A percentile compares a stretch with the other conserved stretches of the same genome.
phyloP scores from a whole-genome alignment of 75 land plant species.

The Cryptomeria japonica region DNA sequence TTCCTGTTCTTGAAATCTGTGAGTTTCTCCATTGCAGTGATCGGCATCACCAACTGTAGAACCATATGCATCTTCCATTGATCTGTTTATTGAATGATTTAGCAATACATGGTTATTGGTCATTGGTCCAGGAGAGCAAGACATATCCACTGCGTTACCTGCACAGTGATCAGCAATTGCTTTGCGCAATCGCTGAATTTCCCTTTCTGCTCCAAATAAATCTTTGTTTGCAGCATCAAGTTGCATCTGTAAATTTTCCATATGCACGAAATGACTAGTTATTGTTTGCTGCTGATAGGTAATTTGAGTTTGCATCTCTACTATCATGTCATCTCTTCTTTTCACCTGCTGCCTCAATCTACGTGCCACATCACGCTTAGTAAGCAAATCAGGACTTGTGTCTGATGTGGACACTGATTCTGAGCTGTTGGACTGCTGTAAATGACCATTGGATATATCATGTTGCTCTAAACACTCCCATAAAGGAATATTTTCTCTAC shows the following conservation, averaged over 20 bases:
- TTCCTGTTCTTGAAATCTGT: constrained; percentile 12
- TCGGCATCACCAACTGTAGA: not conserved
- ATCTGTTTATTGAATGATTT: constrained; percentile 3
- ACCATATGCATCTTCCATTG: not conserved
- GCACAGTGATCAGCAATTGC: constrained; percentile 69
- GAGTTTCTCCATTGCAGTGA: not conserved
- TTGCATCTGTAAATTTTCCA: constrained; percentile 58
- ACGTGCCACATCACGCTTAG: constrained; percentile 72
- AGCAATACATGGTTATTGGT: not conserved
- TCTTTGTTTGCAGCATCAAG: constrained; percentile 57
- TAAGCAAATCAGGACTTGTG: constrained; percentile 68
- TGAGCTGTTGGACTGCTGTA: constrained; percentile 59
- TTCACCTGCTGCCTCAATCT: constrained; percentile 75
- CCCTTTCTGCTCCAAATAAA: constrained; percentile 63
- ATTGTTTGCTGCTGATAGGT: constrained; percentile 54
- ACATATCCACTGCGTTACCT: constrained; percentile 3
- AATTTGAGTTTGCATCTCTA: constrained; percentile 83
- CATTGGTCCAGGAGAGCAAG: not conserved
- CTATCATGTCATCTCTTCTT: constrained; percentile 85
- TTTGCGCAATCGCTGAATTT: constrained; percentile 69
- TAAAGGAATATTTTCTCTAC: constrained; percentile 36
- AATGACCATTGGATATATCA: constrained; percentile 45
- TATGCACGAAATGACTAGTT: constrained; percentile 43
- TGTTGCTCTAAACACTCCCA: constrained; percentile 61
- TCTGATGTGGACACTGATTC: constrained; percentile 73